Evolutionary conservation across 2,329 filamentous ascomycete species (phyloP).

Genomic region (Zopfia rhizophila): DNA sequence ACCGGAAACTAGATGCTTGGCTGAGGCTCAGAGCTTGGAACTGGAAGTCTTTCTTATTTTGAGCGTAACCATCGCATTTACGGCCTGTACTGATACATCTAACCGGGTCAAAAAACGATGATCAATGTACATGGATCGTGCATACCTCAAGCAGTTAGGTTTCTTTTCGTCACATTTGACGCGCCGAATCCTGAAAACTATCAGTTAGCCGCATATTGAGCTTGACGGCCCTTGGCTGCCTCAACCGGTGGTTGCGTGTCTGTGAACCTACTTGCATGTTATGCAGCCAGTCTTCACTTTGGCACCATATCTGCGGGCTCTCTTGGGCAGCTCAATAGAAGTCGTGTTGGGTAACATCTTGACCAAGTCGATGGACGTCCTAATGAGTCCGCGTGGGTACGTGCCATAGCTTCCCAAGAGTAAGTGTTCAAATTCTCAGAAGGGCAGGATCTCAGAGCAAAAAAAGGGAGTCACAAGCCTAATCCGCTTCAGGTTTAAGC

Average conservation of each 20-base stretch:
- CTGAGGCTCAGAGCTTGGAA: conserved; percentile 8
- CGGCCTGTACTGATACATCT: conserved; percentile 44
- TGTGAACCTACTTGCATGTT: conserved; percentile 37
- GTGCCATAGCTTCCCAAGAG: not conserved
- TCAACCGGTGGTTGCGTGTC: not conserved
- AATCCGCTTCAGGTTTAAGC: not conserved
- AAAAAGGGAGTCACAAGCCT: not conserved
- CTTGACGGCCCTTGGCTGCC: not conserved
- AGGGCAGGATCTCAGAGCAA: too few species aligned
- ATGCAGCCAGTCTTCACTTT: conserved; percentile 39
- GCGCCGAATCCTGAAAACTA: conserved; percentile 23
- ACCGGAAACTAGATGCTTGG: conserved; percentile 10
- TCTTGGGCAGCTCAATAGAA: conserved; percentile 7
- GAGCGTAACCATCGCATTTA: conserved; percentile 40
- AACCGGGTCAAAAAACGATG: conserved; percentile 10
- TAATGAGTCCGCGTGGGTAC: not conserved
- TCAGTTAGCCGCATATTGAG: conserved; percentile 9
- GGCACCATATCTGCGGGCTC: conserved; percentile 21
- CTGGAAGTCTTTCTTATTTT: conserved; percentile 8
- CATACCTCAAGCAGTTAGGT: conserved; percentile 33
- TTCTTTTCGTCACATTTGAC: conserved; percentile 38
- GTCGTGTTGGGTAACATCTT: conserved; percentile 11
- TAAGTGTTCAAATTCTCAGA: not conserved
- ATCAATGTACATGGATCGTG: not conserved
- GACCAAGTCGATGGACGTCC: conserved; percentile 1